These are phyloP conservation scores for Yamadazyma membranifaciens DNA, from an alignment of 1,139 yeast species.

Conservation along the genomic window DNA sequence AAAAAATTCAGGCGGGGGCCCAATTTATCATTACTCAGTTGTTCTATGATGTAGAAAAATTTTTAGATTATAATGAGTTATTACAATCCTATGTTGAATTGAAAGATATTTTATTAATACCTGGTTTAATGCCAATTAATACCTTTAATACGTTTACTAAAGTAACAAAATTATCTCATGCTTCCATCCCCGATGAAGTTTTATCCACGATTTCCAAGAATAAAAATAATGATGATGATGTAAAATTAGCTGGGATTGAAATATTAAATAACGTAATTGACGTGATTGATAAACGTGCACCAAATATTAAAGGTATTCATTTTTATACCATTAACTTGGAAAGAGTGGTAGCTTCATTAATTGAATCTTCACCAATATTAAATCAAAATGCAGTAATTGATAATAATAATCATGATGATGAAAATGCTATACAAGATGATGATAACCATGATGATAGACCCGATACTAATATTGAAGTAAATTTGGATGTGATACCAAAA, in stretches of 20 bases:
- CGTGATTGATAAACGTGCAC: slow-evolving; percentile 50
- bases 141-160: slow-evolving; percentile 83
- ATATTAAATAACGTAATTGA: slow-evolving; percentile 64
- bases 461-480: neutral
- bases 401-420: slow-evolving; percentile 33
- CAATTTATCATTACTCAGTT: slow-evolving; percentile 46
- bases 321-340: slow-evolving; percentile 89
- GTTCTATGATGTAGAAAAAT: slow-evolving; percentile 43
- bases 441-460: too few relatives aligned
- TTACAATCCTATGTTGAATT: slow-evolving; percentile 36
- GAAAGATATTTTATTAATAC: slow-evolving; percentile 60
- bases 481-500: neutral
- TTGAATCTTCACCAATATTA: slow-evolving; percentile 57
- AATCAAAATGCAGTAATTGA: slow-evolving; percentile 35
- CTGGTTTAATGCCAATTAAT: slow-evolving; percentile 96
- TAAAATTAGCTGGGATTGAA: slow-evolving; percentile 80
- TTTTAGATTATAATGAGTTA: slow-evolving; percentile 35
- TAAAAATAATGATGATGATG: slow-evolving; percentile 77
- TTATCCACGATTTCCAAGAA: slow-evolving; percentile 49
- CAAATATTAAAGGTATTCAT: slow-evolving; percentile 74
- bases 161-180: slow-evolving; percentile 88
- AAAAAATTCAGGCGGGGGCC: slow-evolving; percentile 49
- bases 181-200: slow-evolving; percentile 63
- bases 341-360: slow-evolving; percentile 83
- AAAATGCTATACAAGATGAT: slow-evolving; percentile 7